Conservation (phyloP, 495 filamentous ascomycete genomes). For the Neurospora terricola region DNA sequence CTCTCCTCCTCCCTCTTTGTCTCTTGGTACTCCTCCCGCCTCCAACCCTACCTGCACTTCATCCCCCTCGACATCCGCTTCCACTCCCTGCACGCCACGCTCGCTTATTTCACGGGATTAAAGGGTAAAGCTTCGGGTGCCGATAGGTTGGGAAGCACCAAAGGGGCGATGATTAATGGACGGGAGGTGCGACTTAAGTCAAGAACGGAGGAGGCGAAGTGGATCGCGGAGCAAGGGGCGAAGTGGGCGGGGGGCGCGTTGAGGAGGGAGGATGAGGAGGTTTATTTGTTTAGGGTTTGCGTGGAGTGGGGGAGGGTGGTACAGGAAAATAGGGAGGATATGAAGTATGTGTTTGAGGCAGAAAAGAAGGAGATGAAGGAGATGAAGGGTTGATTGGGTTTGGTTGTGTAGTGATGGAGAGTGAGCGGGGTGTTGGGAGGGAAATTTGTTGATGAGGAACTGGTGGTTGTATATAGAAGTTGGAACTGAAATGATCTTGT, state of each 20-base stretch:
- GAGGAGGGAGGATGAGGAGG: constrained; percentile 71
- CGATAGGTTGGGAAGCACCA: background rate
- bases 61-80: constrained; percentile 63
- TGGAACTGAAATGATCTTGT: too few species aligned
- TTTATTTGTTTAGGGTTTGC: constrained; percentile 70
- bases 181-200: constrained; percentile 29
- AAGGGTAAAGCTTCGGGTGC: constrained; percentile 2
- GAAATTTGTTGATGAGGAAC: background rate
- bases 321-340: constrained; percentile 49
- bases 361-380: background rate
- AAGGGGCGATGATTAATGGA: constrained; percentile 33
- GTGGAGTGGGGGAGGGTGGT: constrained; percentile 65
- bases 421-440: background rate
- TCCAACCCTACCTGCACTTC: constrained; percentile 69
- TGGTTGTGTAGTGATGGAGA: background rate
- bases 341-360: constrained; percentile 34
- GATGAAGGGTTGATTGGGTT: background rate
- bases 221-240: constrained; percentile 58
- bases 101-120: constrained; percentile 51
- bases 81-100: constrained; percentile 52
- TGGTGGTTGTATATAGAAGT: background rate
- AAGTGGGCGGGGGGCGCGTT: constrained; percentile 57
- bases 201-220: constrained; percentile 30
- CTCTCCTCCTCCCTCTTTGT: constrained; percentile 58
- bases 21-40: constrained; percentile 64